A percentile compares a stretch with the other conserved stretches of the same genome.
These are phyloP conservation scores for Vigna hirtella DNA, from an alignment of 306 rosid species.

Conservation along the genomic window DNA sequence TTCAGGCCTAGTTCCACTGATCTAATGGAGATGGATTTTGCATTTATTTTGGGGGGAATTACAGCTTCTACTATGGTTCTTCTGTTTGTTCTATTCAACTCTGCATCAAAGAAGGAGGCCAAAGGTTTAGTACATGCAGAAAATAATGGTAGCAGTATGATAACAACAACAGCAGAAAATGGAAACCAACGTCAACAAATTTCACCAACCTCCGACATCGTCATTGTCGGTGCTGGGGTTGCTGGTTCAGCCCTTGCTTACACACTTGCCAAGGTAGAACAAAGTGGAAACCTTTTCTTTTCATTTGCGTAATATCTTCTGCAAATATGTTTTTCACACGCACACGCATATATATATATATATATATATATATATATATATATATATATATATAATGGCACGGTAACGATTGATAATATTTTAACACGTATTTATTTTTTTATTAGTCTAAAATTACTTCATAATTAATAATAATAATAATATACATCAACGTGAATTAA, in stretches of 20 bases:
- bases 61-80: constrained; percentile 55
- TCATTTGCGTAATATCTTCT: background rate
- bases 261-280: constrained; percentile 78
- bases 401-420: too few relatives aligned
- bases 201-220: constrained; percentile 47
- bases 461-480: too few relatives aligned
- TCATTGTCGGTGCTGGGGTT: constrained; percentile 93
- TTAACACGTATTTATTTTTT: too few relatives aligned
- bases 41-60: constrained; percentile 52
- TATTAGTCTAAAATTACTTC: too few relatives aligned
- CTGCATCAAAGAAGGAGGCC: constrained; percentile 46
- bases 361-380: too few relatives aligned
- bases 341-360: too few relatives aligned
- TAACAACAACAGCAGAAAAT: constrained; percentile 32
- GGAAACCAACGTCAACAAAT: constrained; percentile 33
- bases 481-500: too few relatives aligned
- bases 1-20: background rate
- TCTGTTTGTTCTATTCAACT: constrained; percentile 45
- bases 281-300: background rate
- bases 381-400: too few relatives aligned
- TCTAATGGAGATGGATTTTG: constrained; percentile 54
- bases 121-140: constrained; percentile 31
- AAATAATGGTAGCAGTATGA: constrained; percentile 32
- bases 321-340: background rate
- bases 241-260: constrained; percentile 96